Evolutionary conservation across 495 filamentous ascomycete species (phyloP).

Genomic region (Glutinoglossum americanum): DNA sequence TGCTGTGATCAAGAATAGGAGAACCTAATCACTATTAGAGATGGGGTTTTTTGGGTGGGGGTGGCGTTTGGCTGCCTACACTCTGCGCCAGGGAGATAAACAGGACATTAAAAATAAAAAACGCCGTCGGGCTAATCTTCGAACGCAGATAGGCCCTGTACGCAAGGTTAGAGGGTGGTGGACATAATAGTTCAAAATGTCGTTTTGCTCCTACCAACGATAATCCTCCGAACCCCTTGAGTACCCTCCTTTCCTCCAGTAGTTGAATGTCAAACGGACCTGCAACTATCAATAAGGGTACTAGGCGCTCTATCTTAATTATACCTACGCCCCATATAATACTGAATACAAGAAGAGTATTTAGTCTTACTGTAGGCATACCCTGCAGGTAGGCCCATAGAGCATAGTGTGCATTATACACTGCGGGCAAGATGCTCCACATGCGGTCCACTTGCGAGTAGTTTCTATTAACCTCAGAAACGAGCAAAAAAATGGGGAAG

Average conservation of each 20-base stretch:
- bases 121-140: constrained; percentile 30
- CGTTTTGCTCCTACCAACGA: constrained; percentile 36
- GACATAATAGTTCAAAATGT: neutral
- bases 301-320: neutral
- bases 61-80: constrained; percentile 17
- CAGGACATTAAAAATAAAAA: constrained; percentile 64
- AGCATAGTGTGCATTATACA: constrained; percentile 78
- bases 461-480: constrained; percentile 70
- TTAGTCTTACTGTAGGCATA: constrained; percentile 47
- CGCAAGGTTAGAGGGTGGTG: neutral
- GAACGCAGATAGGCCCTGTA: constrained; percentile 24
- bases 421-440: constrained; percentile 73
- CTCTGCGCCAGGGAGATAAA: constrained; percentile 82
- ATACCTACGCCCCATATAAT: constrained; percentile 59
- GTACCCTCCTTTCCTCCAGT: constrained; percentile 92
- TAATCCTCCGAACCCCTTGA: constrained; percentile 78
- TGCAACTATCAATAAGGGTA: constrained; percentile 14
- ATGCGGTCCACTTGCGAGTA: constrained; percentile 84
- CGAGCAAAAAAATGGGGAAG: constrained; percentile 44
- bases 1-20: constrained; percentile 51
- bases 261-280: constrained; percentile 80
- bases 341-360: constrained; percentile 50
- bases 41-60: neutral
- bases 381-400: constrained; percentile 55
- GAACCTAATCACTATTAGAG: constrained; percentile 15